Percentiles rank a stretch among this genome's conserved stretches.
phyloP scores from a whole-genome alignment of 192 early-diverging fungal species.

The Coemansia biformis region DNA sequence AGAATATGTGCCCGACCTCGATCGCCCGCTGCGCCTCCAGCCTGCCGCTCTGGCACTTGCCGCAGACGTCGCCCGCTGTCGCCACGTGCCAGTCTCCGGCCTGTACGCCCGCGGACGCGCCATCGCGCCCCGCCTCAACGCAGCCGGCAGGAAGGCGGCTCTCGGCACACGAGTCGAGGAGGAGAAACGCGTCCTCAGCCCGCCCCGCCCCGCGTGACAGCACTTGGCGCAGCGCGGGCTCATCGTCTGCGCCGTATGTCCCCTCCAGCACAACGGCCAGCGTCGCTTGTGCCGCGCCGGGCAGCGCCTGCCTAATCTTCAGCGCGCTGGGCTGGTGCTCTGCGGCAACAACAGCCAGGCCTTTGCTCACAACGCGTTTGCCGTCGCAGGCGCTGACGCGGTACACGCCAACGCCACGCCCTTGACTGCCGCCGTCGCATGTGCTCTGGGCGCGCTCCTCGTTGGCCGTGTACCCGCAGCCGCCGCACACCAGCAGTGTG shows the following conservation, averaged over 20 bases:
- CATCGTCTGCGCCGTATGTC: neutral
- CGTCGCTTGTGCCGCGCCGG: neutral
- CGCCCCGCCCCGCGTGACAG: neutral
- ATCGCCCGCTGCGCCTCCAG: slow-evolving; percentile 52
- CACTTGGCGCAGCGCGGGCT: neutral
- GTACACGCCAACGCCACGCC: slow-evolving; percentile 4
- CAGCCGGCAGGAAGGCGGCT: too few species aligned
- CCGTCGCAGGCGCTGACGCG: neutral
- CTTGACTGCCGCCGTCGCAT: neutral
- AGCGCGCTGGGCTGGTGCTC: slow-evolving; percentile 23
- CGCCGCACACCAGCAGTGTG: slow-evolving; percentile 60
- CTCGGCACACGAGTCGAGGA: too few species aligned
- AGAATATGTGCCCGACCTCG: slow-evolving; percentile 86
- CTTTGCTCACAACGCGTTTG: neutral
- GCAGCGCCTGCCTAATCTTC: slow-evolving; percentile 27
- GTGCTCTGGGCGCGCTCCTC: slow-evolving; percentile 63
- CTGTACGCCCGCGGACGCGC: neutral
- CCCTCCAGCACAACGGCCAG: neutral
- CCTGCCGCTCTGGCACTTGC: slow-evolving; percentile 10
- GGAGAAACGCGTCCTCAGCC: neutral
- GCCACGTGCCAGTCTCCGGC: slow-evolving; percentile 39
- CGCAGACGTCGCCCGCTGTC: slow-evolving; percentile 25
- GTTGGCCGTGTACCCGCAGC: slow-evolving; percentile 81
- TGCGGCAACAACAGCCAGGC: slow-evolving; percentile 11
- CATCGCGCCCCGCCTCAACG: too few species aligned